These are phyloP conservation scores for Plantago elongata DNA, from an alignment of 257 asterid species.

Conservation along the genomic window DNA sequence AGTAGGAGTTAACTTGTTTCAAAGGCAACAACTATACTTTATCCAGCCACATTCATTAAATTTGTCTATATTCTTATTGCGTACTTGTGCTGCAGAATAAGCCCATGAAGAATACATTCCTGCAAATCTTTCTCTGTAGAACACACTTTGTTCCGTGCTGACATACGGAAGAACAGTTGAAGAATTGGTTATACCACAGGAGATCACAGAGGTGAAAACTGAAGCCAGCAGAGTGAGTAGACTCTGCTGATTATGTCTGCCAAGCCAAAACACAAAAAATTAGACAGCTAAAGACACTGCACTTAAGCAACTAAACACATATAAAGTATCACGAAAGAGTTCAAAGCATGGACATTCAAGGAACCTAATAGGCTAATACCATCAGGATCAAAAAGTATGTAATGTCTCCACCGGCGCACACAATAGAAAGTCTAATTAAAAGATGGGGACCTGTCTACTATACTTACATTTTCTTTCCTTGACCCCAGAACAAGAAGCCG, in stretches of 20 bases:
- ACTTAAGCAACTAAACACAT: neutral
- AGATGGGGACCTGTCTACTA: no score
- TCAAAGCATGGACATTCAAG: neutral
- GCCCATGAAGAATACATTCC: slow-evolving; percentile 51
- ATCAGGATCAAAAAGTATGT: no score
- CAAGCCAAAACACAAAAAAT: slow-evolving; percentile 7
- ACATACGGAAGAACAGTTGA: slow-evolving; percentile 37
- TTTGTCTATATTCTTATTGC: neutral
- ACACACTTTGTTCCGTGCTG: slow-evolving; percentile 37
- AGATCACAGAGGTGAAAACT: slow-evolving; percentile 33
- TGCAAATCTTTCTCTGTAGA: slow-evolving; percentile 44
- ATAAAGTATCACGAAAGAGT: neutral
- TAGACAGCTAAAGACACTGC: neutral
- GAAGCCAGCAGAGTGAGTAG: slow-evolving; percentile 39
- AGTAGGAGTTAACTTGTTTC: no score
- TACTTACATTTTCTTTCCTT: slow-evolving; percentile 44
- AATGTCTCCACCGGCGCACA: neutral
- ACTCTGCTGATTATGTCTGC: slow-evolving; percentile 44
- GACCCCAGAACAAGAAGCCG: slow-evolving; percentile 46
- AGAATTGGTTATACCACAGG: slow-evolving; percentile 44
- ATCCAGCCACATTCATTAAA: neutral
- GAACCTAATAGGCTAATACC: no score
- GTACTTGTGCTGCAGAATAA: slow-evolving; percentile 48
- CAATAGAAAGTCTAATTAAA: no score
- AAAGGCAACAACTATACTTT: neutral